Evolutionary conservation across 2,329 filamentous ascomycete genomes (phyloP).

Genomic region (Fusarium sp.): DNA sequence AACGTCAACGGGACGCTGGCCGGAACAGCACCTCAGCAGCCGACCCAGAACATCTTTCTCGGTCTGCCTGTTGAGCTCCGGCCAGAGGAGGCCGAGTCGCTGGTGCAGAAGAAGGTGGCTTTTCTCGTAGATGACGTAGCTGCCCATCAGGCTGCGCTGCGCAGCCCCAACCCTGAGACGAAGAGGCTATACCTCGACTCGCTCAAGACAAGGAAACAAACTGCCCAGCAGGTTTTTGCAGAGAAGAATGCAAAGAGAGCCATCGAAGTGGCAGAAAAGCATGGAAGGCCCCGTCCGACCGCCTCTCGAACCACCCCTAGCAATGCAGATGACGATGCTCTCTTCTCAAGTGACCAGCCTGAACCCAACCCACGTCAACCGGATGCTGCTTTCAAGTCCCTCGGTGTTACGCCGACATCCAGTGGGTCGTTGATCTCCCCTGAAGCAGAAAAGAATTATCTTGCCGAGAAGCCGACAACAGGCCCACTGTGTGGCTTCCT

Average conservation of each 20-base stretch:
- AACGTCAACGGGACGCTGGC: slow-evolving; percentile 88
- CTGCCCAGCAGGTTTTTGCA: slow-evolving; percentile 54
- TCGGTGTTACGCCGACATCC: slow-evolving; percentile 52
- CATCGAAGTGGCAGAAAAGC: slow-evolving; percentile 43
- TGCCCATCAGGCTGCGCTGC: slow-evolving; percentile 75
- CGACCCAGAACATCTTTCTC: slow-evolving; percentile 94
- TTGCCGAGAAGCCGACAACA: slow-evolving; percentile 27
- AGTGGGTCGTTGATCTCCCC: slow-evolving; percentile 47
- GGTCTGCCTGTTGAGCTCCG: slow-evolving; percentile 90
- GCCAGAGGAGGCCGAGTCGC: slow-evolving; percentile 86
- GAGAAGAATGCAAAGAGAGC: slow-evolving; percentile 54
- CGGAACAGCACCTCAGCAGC: slow-evolving; percentile 90
- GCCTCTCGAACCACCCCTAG: background rate
- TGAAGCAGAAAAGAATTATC: slow-evolving; percentile 18
- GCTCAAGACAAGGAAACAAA: slow-evolving; percentile 58
- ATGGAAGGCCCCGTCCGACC: slow-evolving; percentile 13
- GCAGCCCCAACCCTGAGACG: slow-evolving; percentile 65
- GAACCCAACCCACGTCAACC: slow-evolving; percentile 18
- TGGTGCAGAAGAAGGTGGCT: slow-evolving; percentile 81
- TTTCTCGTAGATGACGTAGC: slow-evolving; percentile 84
- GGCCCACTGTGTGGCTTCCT: slow-evolving; percentile 81
- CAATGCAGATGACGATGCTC: slow-evolving; percentile 23
- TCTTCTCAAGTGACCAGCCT: slow-evolving; percentile 36
- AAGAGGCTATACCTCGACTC: slow-evolving; percentile 73
- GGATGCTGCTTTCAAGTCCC: slow-evolving; percentile 31